phyloP scores from a whole-genome alignment of 2,329 filamentous ascomycete species.

The Pyrenochaeta sp. region DNA sequence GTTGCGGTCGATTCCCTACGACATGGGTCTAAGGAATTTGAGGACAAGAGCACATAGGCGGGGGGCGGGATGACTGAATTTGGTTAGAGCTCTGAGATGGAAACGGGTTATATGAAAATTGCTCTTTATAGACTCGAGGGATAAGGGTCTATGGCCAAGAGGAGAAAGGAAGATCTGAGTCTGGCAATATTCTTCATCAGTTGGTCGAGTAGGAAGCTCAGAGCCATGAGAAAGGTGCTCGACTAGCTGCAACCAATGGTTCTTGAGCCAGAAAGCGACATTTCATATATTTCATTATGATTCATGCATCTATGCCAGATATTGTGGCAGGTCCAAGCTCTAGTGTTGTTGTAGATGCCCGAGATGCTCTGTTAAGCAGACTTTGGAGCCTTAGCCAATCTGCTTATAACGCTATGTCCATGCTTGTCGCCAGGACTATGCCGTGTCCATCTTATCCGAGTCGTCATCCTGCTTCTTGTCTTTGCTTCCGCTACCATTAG shows the following conservation, averaged over 20 bases:
- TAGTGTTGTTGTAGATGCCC: constrained; percentile 37
- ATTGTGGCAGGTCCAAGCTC: constrained; percentile 26
- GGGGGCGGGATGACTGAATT: too few species aligned
- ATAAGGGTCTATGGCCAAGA: too few species aligned
- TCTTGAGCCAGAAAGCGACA: background rate
- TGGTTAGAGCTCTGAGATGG: too few species aligned
- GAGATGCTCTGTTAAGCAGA: constrained; percentile 30
- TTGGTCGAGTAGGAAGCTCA: background rate
- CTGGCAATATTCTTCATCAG: too few species aligned
- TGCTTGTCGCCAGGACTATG: constrained; percentile 58
- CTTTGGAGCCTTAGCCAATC: constrained; percentile 4
- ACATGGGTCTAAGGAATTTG: too few species aligned
- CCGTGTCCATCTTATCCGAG: constrained; percentile 90
- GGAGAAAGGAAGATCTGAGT: too few species aligned
- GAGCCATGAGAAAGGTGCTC: background rate
- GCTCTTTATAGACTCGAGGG: too few species aligned
- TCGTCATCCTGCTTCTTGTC: constrained; percentile 63
- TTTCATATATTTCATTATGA: constrained; percentile 16
- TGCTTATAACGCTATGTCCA: constrained; percentile 1
- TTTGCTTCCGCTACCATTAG: constrained; percentile 65
- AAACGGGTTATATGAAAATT: too few species aligned
- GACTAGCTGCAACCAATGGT: too few species aligned
- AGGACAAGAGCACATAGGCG: too few species aligned
- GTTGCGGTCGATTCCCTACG: too few species aligned
- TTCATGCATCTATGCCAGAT: constrained; percentile 27